Percentiles rank a stretch among this genome's conserved stretches.
Evolutionary conservation across 805 yeast genomes (phyloP).

Genomic region (Teunomyces panamensis): DNA sequence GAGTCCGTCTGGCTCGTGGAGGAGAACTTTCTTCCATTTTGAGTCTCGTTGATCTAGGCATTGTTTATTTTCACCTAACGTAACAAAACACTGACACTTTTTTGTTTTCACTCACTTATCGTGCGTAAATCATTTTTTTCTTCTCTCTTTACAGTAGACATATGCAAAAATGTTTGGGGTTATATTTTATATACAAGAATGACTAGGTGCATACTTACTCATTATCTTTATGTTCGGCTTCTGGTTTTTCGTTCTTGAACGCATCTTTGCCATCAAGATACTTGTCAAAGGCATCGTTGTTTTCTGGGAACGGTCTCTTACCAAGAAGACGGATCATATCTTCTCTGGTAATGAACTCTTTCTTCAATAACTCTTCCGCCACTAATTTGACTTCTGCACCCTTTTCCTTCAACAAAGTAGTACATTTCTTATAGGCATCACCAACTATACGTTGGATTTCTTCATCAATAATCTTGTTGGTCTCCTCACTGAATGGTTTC

Average conservation of each 20-base stretch:
- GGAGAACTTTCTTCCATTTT: background rate
- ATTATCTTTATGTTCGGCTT: constrained; percentile 25
- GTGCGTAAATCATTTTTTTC: background rate
- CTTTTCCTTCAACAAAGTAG: constrained; percentile 62
- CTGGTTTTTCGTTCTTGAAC: constrained; percentile 33
- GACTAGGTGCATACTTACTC: constrained; percentile 6
- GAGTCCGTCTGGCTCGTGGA: constrained; percentile 1
- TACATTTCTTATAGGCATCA: constrained; percentile 73
- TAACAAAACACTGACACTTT: background rate
- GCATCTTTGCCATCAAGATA: constrained; percentile 51
- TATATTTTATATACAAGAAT: constrained; percentile 7
- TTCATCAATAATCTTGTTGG: constrained; percentile 74
- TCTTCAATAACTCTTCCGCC: constrained; percentile 79
- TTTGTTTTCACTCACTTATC: background rate
- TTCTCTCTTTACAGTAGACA: background rate
- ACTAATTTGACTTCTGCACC: constrained; percentile 75
- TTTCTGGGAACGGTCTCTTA: constrained; percentile 86
- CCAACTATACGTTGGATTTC: constrained; percentile 79
- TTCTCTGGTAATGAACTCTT: constrained; percentile 90
- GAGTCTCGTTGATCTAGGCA: constrained; percentile 6
- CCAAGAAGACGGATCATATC: constrained; percentile 91
- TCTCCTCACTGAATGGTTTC: constrained; percentile 87
- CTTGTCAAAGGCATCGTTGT: constrained; percentile 86
- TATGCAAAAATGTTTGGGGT: background rate
- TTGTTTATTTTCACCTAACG: constrained; percentile 4